A percentile compares a stretch with the other conserved stretches of the same genome.
Conservation (phyloP, 2,329 filamentous ascomycete species). For the Epichloe sylvatica region DNA sequence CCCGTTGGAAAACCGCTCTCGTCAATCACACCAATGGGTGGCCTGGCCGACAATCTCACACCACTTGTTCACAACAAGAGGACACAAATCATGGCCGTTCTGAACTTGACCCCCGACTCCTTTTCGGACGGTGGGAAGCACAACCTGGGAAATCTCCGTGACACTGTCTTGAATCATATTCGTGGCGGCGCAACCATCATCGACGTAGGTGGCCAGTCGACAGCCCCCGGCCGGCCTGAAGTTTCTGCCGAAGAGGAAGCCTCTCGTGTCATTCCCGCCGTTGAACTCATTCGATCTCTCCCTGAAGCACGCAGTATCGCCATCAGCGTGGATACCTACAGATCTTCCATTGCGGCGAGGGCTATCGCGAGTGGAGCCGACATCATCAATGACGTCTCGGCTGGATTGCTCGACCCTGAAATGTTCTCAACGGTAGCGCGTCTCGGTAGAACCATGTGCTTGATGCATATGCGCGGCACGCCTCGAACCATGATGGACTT, state of each 20-base stretch:
- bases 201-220: conserved; percentile 89
- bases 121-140: conserved; percentile 82
- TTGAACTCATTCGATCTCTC: conserved; percentile 55
- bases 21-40: conserved; percentile 42
- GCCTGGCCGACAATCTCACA: conserved; percentile 36
- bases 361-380: conserved; percentile 70
- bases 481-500: conserved; percentile 66
- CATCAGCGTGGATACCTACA: conserved; percentile 88
- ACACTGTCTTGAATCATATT: conserved; percentile 49
- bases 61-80: conserved; percentile 42
- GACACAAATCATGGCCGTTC: conserved; percentile 82
- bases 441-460: conserved; percentile 61
- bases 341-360: conserved; percentile 63
- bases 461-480: conserved; percentile 91
- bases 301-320: conserved; percentile 49
- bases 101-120: conserved; percentile 91
- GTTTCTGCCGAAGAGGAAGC: conserved; percentile 62
- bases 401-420: conserved; percentile 58
- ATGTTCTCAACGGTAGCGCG: conserved; percentile 74
- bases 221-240: conserved; percentile 59
- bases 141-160: conserved; percentile 36
- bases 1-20: conserved; percentile 37
- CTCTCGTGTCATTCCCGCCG: conserved; percentile 63
- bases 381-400: conserved; percentile 90
- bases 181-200: conserved; percentile 64